Evolutionary conservation across 2,329 filamentous ascomycete species (phyloP), one percentile per base, ranked within the genome.

Genomic region (Fusarium drepaniforme): DNA sequence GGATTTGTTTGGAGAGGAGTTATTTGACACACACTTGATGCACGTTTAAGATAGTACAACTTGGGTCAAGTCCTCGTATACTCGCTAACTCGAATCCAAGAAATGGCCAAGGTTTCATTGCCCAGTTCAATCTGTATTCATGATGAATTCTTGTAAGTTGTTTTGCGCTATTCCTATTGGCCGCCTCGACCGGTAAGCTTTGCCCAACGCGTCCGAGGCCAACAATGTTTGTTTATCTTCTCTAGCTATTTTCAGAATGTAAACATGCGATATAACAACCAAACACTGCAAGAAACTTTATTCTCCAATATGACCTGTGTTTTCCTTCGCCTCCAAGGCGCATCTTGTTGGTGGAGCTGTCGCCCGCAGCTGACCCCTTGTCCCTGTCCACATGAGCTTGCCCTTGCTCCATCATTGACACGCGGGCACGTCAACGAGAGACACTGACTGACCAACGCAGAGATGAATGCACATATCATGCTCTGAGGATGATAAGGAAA

Each of bases 341-440:
- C 40, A 8, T 53, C 44, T 49, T 7, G 49, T 53, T 53, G 49
- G 49, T 53, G 49, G 49, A 53, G 49, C 49, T 53, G 23, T 16
- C 16, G 5, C 9, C 33, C 59, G n/a, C 38, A 62, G 59, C 28
- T 62, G 35, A 44, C 59, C 59, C 59, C 38, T 11, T 40, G 16
- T n/a, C 18, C 38, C 28, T 64, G 61, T 37, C 61, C 61, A 64
- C 61, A 64, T 56, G 61, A 64, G 61, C 61, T 64, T 13, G 44
- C 44, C 44, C 44, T 49, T 49, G 44, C 44, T 49, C 44, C 44
- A 49, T 49, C 28, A 30, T 30, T 30, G 44, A 28, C 44, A 49
- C 44, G 44, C 23, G 44, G 23, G 23, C 44, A 49, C 8, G 23
- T 49, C 15, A 46, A 28, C 25, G 16, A 49, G 25, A 49, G 21